These are phyloP conservation scores for Candida suzukii DNA, from an alignment of 805 yeast genomes.

Conservation along the genomic window DNA sequence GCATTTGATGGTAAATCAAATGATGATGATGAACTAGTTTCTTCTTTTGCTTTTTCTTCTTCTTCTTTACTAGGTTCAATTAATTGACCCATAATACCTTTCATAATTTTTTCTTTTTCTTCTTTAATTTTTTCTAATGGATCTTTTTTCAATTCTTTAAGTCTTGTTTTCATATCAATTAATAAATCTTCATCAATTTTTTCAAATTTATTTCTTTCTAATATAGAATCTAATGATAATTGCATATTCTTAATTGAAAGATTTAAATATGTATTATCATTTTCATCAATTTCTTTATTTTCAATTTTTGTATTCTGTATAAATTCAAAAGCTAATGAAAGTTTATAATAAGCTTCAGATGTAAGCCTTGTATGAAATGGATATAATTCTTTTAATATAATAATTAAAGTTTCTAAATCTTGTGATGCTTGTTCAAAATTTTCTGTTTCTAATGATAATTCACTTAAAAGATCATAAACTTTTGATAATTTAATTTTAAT, in stretches of 20 bases:
- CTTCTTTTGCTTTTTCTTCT: neutral
- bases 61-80: conserved; percentile 13
- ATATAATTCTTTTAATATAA: conserved; percentile 46
- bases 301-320: conserved; percentile 43
- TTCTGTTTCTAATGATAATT: conserved; percentile 84
- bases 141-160: conserved; percentile 46
- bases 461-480: conserved; percentile 76
- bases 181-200: conserved; percentile 40
- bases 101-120: conserved; percentile 45
- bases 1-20: neutral
- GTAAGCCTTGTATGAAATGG: conserved; percentile 47
- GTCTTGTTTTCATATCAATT: conserved; percentile 48
- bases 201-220: conserved; percentile 31
- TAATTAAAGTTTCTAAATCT: conserved; percentile 57
- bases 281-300: conserved; percentile 16
- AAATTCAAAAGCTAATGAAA: conserved; percentile 74
- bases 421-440: conserved; percentile 71
- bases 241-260: conserved; percentile 41
- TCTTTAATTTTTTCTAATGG: conserved; percentile 41
- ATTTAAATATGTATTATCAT: conserved; percentile 47
- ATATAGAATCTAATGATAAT: conserved; percentile 36
- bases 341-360: conserved; percentile 75
- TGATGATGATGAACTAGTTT: neutral
- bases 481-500: conserved; percentile 57
- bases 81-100: conserved; percentile 50